Conservation (phyloP, 2,329 filamentous ascomycete genomes). For the Epichloe hybrida region DNA sequence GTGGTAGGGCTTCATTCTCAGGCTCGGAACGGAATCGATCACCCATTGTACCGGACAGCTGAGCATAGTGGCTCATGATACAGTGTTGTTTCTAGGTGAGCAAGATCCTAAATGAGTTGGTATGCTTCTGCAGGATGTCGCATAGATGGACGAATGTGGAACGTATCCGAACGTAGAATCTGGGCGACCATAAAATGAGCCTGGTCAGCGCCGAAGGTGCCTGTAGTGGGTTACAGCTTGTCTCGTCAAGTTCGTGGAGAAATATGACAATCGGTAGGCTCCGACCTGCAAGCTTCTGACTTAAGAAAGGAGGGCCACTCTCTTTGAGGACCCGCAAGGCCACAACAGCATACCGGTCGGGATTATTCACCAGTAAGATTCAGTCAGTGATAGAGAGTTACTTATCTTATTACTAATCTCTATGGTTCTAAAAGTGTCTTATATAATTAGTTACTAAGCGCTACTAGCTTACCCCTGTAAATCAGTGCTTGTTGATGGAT, state of each 20-base stretch:
- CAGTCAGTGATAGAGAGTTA: no score
- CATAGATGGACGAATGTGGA: background rate
- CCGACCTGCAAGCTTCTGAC: background rate
- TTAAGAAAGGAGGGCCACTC: background rate
- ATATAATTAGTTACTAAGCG: no score
- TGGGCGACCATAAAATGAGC: background rate
- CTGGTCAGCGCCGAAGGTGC: background rate
- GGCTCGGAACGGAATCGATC: background rate
- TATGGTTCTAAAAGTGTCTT: no score
- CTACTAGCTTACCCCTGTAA: no score
- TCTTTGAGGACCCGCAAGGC: no score
- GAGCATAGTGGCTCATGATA: constrained; percentile 5
- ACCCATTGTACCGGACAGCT: background rate
- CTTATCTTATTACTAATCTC: no score
- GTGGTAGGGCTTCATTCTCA: background rate
- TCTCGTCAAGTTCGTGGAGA: background rate
- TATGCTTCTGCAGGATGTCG: background rate
- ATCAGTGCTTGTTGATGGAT: no score
- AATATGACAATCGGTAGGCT: background rate
- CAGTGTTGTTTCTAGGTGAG: background rate
- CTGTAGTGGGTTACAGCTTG: background rate
- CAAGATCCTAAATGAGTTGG: background rate
- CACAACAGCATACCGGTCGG: no score
- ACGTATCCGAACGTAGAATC: background rate
- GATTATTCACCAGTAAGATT: no score